Evolutionary conservation across 495 filamentous ascomycete species (phyloP).

Genomic region (Talaromyces trachyspermus): DNA sequence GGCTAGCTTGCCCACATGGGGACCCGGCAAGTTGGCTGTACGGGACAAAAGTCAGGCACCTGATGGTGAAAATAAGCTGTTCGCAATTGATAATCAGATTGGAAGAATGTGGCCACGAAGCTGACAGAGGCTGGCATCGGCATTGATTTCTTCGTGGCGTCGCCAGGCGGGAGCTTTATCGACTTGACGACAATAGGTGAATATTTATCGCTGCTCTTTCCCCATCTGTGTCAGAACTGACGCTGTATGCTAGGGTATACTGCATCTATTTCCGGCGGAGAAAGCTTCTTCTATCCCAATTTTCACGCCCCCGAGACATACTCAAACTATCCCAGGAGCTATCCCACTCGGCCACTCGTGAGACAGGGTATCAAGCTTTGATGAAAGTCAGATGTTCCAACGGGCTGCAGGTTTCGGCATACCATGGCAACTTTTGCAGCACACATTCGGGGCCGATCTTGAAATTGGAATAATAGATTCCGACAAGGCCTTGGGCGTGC

Average conservation of each 20-base stretch:
- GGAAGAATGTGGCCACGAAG: constrained; percentile 74
- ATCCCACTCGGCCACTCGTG: constrained; percentile 77
- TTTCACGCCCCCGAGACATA: constrained; percentile 83
- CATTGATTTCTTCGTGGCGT: constrained; percentile 87
- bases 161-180: constrained; percentile 81
- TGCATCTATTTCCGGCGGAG: constrained; percentile 75
- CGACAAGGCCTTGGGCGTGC: constrained; percentile 86
- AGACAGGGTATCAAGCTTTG: constrained; percentile 91
- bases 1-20: constrained; percentile 77
- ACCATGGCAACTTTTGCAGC: constrained; percentile 96
- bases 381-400: constrained; percentile 99
- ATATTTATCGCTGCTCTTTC: constrained; percentile 19
- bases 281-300: constrained; percentile 93
- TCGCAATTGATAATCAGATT: constrained; percentile 81
- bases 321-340: constrained; percentile 81
- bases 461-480: constrained; percentile 90
- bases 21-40: constrained; percentile 73
- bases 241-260: constrained; percentile 44
- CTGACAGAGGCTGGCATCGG: constrained; percentile 86
- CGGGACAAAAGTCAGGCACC: constrained; percentile 82
- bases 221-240: no score
- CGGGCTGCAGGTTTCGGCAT: constrained; percentile 85
- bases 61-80: constrained; percentile 87
- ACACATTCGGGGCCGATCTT: constrained; percentile 89
- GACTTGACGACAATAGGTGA: constrained; percentile 91